These are phyloP conservation scores for Globisporangium perplexum DNA, from an alignment of 352 stramenopile species.

Conservation along the genomic window DNA sequence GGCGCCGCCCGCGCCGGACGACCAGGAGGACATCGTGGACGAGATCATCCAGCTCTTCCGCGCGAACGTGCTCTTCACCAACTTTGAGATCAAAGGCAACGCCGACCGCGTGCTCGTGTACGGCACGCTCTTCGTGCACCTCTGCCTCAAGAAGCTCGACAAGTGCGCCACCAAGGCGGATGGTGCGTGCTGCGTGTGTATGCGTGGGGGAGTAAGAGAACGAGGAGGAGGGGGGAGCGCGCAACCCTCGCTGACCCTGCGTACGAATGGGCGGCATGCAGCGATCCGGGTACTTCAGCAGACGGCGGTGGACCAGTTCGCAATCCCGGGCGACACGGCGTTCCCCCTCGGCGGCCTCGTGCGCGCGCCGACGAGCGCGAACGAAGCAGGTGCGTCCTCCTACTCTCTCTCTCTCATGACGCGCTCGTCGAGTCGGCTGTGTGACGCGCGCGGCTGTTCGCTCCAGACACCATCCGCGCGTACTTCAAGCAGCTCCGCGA, in stretches of 20 bases:
- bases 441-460: too few species aligned
- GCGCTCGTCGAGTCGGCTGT: too few species aligned
- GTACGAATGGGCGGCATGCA: slow-evolving; percentile 11
- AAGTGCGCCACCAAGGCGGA: slow-evolving; percentile 71
- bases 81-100: slow-evolving; percentile 90
- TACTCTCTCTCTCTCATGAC: background rate
- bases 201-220: background rate
- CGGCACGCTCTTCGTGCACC: slow-evolving; percentile 90
- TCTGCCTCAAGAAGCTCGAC: slow-evolving; percentile 90
- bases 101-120: slow-evolving; percentile 93
- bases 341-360: slow-evolving; percentile 84
- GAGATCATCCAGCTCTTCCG: slow-evolving; percentile 92
- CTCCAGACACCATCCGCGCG: slow-evolving; percentile 67
- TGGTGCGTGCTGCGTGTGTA: slow-evolving; percentile 21
- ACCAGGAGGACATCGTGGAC: slow-evolving; percentile 90
- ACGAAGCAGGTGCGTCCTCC: slow-evolving; percentile 55
- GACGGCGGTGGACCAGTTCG: slow-evolving; percentile 77
- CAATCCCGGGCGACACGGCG: slow-evolving; percentile 79
- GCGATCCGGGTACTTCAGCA: slow-evolving; percentile 75
- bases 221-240: too few species aligned
- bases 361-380: slow-evolving; percentile 56
- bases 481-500: slow-evolving; percentile 92
- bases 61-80: slow-evolving; percentile 93
- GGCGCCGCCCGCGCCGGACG: slow-evolving; percentile 71
- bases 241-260: background rate